A percentile compares a stretch with the other conserved stretches of the same genome.
Conservation (phyloP, 164 flowering plant species). For the Umbilicus rupestris region DNA sequence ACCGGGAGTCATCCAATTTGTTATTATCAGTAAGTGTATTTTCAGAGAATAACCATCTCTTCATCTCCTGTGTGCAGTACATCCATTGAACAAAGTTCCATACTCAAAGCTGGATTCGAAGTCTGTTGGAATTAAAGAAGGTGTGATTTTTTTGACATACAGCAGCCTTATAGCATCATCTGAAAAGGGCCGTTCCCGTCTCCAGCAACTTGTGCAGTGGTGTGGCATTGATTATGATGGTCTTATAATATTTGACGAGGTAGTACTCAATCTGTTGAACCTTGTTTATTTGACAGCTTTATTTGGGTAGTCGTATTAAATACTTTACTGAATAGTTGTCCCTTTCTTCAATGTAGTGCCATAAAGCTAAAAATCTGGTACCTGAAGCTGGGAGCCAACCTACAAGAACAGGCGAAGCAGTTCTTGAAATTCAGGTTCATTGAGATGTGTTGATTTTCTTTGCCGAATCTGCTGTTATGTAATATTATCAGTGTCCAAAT, state of each 20-base stretch:
- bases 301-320: not conserved
- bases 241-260: conserved; percentile 93
- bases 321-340: not conserved
- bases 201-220: conserved; percentile 94
- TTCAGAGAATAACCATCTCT: not conserved
- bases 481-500: not conserved
- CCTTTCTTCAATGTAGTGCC: conserved; percentile 58
- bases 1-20: not conserved
- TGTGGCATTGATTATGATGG: conserved; percentile 79
- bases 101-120: conserved; percentile 96
- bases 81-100: conserved; percentile 91
- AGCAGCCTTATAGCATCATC: conserved; percentile 98
- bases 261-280: conserved; percentile 13
- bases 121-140: conserved; percentile 77
- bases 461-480: not conserved
- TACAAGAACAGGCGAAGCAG: conserved; percentile 95
- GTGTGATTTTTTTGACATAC: conserved; percentile 85
- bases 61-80: conserved; percentile 42
- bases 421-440: conserved; percentile 71
- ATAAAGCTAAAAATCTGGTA: conserved; percentile 93
- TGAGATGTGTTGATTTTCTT: not conserved
- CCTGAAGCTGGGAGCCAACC: conserved; percentile 96
- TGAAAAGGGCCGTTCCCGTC: conserved; percentile 88
- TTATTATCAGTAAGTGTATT: not conserved
- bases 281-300: not conserved